Conservation (phyloP, 371 early-diverging fungal species). For the Syncephalastrum monosporum region DNA sequence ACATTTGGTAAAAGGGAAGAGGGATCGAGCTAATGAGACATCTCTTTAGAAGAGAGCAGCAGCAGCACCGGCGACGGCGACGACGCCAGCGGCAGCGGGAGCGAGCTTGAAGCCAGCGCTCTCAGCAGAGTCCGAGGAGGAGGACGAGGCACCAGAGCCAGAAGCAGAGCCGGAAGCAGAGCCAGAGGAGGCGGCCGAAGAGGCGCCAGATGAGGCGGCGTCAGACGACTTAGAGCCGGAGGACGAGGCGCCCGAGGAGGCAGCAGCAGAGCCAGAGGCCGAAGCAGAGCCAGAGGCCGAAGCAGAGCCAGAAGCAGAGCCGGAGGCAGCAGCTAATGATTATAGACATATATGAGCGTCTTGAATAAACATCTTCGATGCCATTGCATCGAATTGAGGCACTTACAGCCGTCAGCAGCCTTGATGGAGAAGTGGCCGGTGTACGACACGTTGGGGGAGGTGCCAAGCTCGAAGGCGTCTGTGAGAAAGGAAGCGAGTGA, state of each 20-base stretch:
- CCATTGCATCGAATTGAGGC: background rate
- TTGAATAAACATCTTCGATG: background rate
- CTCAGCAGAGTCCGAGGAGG: slow-evolving; percentile 10
- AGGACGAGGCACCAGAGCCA: slow-evolving; percentile 2
- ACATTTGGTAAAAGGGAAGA: no score
- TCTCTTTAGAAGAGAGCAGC: slow-evolving; percentile 7
- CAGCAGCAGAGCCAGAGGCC: slow-evolving; percentile 5
- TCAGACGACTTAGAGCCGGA: slow-evolving; percentile 9
- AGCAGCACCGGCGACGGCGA: slow-evolving; percentile 32
- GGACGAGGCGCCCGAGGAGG: slow-evolving; percentile 8
- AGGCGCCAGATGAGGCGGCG: slow-evolving; percentile 4
- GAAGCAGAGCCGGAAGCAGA: slow-evolving; percentile 11
- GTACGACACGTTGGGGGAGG: slow-evolving; percentile 28
- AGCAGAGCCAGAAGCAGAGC: slow-evolving; percentile 7
- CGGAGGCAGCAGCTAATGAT: background rate
- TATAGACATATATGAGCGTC: slow-evolving; percentile 1
- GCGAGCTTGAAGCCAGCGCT: slow-evolving; percentile 18
- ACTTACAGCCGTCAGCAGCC: slow-evolving; percentile 14
- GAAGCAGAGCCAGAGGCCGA: slow-evolving; percentile 7
- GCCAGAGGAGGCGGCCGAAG: slow-evolving; percentile 3
- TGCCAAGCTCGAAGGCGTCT: slow-evolving; percentile 32
- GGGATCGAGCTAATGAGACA: no score
- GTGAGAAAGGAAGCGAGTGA: slow-evolving; percentile 1
- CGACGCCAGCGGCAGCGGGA: slow-evolving; percentile 14
- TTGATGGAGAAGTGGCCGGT: slow-evolving; percentile 28